Conservation (phyloP, 2,329 filamentous ascomycete genomes). For the Fusarium caatingaense region DNA sequence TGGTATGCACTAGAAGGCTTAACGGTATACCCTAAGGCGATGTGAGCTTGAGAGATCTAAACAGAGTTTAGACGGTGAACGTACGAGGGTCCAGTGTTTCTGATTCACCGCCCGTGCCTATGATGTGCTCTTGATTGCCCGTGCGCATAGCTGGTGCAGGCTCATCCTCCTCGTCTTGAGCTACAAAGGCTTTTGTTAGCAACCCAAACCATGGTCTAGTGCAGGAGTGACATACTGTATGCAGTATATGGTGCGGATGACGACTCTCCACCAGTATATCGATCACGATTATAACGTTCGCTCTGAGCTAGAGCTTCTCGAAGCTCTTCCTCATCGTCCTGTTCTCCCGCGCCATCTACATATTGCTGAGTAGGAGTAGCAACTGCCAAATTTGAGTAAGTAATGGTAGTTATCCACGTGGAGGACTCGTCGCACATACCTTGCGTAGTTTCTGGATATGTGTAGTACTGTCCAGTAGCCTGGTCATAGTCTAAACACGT, state of each 20-base stretch:
- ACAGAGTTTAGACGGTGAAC: not conserved
- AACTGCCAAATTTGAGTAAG: constrained; percentile 13
- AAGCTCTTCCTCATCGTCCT: constrained; percentile 17
- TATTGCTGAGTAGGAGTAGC: constrained; percentile 8
- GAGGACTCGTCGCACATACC: constrained; percentile 5
- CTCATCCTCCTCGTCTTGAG: constrained; percentile 43
- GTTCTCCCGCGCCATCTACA: constrained; percentile 1
- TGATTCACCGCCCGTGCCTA: constrained; percentile 30
- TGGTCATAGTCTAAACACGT: constrained; percentile 20
- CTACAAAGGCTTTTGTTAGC: constrained; percentile 3
- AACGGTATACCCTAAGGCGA: constrained; percentile 54
- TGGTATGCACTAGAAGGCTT: constrained; percentile 53
- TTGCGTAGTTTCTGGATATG: constrained; percentile 9
- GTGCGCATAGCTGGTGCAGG: constrained; percentile 40
- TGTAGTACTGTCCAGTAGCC: constrained; percentile 17
- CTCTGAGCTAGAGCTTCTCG: constrained; percentile 27
- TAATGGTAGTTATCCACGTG: not conserved
- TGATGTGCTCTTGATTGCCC: constrained; percentile 26
- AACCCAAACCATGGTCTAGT: not conserved
- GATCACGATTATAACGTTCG: constrained; percentile 14
- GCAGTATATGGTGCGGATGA: constrained; percentile 16
- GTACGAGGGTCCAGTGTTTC: constrained; percentile 54
- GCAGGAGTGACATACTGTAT: constrained; percentile 15
- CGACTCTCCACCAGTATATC: constrained; percentile 26
- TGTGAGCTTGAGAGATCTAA: constrained; percentile 15